Evolutionary conservation across 2,329 filamentous ascomycete genomes (phyloP).

Genomic region (Fusarium stilboides): DNA sequence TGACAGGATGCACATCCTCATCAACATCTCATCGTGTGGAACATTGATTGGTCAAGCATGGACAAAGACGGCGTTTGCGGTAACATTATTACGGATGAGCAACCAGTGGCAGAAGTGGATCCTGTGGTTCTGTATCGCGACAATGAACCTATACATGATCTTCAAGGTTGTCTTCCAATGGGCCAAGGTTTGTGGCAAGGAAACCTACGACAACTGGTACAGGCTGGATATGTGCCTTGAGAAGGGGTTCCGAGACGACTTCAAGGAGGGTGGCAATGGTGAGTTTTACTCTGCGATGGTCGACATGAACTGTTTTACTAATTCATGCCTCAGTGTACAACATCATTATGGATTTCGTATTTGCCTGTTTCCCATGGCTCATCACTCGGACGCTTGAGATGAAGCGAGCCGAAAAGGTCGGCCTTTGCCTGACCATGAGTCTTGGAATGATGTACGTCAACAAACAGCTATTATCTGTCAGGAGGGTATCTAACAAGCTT

Average conservation of each 20-base stretch:
- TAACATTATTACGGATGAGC: slow-evolving; percentile 59
- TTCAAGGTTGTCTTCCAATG: slow-evolving; percentile 65
- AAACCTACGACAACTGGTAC: slow-evolving; percentile 63
- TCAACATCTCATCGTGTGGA: slow-evolving; percentile 60
- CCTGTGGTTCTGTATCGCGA: slow-evolving; percentile 65
- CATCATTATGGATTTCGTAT: slow-evolving; percentile 68
- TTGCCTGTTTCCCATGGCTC: slow-evolving; percentile 66
- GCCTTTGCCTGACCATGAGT: slow-evolving; percentile 66
- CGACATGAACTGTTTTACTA: not conserved
- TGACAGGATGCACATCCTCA: slow-evolving; percentile 67
- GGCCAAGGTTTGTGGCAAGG: slow-evolving; percentile 62
- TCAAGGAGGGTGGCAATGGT: slow-evolving; percentile 68
- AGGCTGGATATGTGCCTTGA: slow-evolving; percentile 63
- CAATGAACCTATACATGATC: slow-evolving; percentile 66
- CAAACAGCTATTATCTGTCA: rapidly evolving
- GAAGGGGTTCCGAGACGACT: slow-evolving; percentile 56
- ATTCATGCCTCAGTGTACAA: slow-evolving; percentile 61
- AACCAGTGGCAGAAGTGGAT: slow-evolving; percentile 60
- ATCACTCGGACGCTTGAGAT: slow-evolving; percentile 65
- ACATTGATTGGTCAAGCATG: slow-evolving; percentile 56
- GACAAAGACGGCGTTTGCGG: slow-evolving; percentile 58
- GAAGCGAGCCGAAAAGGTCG: slow-evolving; percentile 64
- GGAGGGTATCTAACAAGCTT: not conserved
- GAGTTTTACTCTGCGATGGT: slow-evolving; percentile 31
- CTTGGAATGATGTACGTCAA: slow-evolving; percentile 61